Percentiles rank a stretch among this genome's conserved stretches.
These are phyloP conservation scores for Dipodascus albidus DNA, from an alignment of 805 yeast genomes.

Conservation along the genomic window DNA sequence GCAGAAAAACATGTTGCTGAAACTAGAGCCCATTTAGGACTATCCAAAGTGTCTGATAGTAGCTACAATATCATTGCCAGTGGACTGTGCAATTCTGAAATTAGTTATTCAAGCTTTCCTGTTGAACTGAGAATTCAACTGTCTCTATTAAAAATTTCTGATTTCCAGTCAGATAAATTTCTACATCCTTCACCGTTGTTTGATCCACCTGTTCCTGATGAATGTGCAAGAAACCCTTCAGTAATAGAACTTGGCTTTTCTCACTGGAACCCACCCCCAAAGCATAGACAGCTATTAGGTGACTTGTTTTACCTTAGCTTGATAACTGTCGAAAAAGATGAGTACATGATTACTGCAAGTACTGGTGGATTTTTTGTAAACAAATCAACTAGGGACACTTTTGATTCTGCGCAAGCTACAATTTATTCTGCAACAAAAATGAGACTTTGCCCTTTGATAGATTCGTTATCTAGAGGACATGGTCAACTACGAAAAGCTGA, in stretches of 20 bases:
- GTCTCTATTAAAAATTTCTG: neutral
- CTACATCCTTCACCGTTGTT: neutral
- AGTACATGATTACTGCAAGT: conserved; percentile 65
- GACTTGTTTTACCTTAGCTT: conserved; percentile 68
- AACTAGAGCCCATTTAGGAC: neutral
- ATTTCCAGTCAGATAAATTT: neutral
- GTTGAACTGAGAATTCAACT: neutral
- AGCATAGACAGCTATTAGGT: conserved; percentile 50
- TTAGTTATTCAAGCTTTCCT: neutral
- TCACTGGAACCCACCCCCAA: conserved; percentile 79
- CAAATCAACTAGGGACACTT: conserved; percentile 51
- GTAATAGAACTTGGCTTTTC: conserved; percentile 57
- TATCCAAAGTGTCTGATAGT: neutral
- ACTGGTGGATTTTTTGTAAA: conserved; percentile 72
- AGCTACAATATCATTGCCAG: neutral
- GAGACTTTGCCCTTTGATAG: neutral
- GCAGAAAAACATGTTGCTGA: neutral
- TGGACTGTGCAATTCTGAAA: neutral
- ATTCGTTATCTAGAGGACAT: neutral
- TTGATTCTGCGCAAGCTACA: conserved; percentile 40
- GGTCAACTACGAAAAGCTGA: neutral
- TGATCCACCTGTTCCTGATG: neutral
- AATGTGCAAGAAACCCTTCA: conserved; percentile 7
- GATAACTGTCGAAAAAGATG: conserved; percentile 73
- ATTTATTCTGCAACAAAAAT: neutral